Evolutionary conservation across 768 basidiomycete species (phyloP), one percentile per base, ranked within the genome.

Genomic region (Pisolithus albus): DNA sequence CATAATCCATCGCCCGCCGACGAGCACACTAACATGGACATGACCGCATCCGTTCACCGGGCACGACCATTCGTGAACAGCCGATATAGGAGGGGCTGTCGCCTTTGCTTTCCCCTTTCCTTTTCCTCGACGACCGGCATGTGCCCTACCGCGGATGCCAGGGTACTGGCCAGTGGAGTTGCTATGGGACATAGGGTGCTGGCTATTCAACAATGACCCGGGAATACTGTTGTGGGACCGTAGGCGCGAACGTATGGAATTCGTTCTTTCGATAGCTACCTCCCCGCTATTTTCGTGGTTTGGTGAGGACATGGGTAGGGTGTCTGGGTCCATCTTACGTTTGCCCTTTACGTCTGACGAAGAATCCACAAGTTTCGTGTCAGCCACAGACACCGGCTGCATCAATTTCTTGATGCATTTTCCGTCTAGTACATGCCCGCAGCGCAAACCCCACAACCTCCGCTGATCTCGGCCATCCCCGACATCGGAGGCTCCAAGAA

Each of bases 391-490:
- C 36, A 37, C 46, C 2, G 80, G 84, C 34, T 70, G 65, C 62
- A 83, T 81, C 46, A 90, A 57, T 56, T 75, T 71, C 53, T 75
- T 75, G 2, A 84, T 66, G 57, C 88, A 91, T 63, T 84, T 86
- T 46, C 86, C 88, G 56, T 90, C 88, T 0, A 90, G 73, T 58
- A 91, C 65, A 61, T 91, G 88, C 0, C 88, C 88, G 48, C 88
- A 91, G 38, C 84, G 72, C 53, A 91, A 66, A 1, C 77, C 81
- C 88, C 86, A 90, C 7, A 90, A 67, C 40, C 78, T 75, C 49
- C 74, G 70, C 36, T 66, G 66, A 38, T 69, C 69, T 38, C 68
- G 71, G 34, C 79, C 81, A 42, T 72, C 67, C 15, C 70, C 67
- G n/a, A 80, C 70, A 11, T 74, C 76, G 1, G 72, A 70, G 44